Percentiles rank a stretch among this genome's conserved stretches.
Evolutionary conservation across 208 protist species (phyloP).

Genomic region (Crithidia fasciculata): DNA sequence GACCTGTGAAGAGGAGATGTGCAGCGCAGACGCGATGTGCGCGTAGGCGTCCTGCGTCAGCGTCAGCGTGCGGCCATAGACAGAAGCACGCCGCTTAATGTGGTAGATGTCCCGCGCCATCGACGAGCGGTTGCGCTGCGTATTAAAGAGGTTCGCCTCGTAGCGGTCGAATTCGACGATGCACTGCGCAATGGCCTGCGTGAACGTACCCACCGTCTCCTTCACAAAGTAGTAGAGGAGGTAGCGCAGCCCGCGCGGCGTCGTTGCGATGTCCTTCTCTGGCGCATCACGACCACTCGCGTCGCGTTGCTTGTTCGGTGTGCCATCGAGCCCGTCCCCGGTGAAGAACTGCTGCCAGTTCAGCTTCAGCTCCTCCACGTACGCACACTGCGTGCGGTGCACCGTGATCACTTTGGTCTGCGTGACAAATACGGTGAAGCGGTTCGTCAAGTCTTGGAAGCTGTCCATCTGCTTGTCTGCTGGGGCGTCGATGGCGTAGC

Average conservation of each 20-base stretch:
- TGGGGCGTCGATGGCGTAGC: slow-evolving; percentile 63
- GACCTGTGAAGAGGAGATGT: slow-evolving; percentile 49
- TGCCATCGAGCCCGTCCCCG: background rate
- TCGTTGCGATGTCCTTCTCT: background rate
- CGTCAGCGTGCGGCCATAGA: slow-evolving; percentile 68
- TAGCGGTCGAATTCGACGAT: slow-evolving; percentile 82
- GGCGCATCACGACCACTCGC: background rate
- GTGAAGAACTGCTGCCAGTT: slow-evolving; percentile 44
- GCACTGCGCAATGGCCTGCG: slow-evolving; percentile 52
- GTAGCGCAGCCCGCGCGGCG: slow-evolving; percentile 27
- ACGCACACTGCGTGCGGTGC: slow-evolving; percentile 71
- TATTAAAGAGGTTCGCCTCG: slow-evolving; percentile 72
- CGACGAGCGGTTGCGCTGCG: slow-evolving; percentile 43
- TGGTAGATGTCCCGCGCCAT: slow-evolving; percentile 81
- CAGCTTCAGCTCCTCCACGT: slow-evolving; percentile 68
- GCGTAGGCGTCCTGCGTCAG: slow-evolving; percentile 75
- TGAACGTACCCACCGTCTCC: slow-evolving; percentile 71
- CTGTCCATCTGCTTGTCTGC: slow-evolving; percentile 50
- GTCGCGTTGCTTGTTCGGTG: background rate
- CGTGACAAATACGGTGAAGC: slow-evolving; percentile 67
- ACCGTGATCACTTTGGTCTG: slow-evolving; percentile 59
- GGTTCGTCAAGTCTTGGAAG: slow-evolving; percentile 82
- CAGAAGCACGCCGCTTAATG: slow-evolving; percentile 82
- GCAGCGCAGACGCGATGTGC: slow-evolving; percentile 53
- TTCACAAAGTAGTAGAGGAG: slow-evolving; percentile 74